Conservation (phyloP, 495 filamentous ascomycete species). For the Lepidopterella palustris region DNA sequence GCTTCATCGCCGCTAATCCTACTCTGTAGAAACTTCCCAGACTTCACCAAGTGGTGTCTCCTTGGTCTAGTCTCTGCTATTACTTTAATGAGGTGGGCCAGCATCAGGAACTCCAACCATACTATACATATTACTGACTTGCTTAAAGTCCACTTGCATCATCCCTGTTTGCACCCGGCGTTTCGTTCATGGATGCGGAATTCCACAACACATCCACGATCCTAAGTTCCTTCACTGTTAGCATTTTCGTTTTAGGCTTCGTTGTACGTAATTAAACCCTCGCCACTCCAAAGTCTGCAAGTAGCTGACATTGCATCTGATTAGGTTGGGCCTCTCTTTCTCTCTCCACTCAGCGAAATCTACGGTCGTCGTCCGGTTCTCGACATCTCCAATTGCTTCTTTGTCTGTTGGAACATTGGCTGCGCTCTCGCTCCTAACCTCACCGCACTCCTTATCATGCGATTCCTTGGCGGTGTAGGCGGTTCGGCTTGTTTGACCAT, state of each 20-base stretch:
- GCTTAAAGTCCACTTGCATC: constrained; percentile 21
- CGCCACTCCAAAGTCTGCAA: not conserved
- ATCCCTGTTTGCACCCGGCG: constrained; percentile 25
- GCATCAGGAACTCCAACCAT: not conserved
- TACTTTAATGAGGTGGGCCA: constrained; percentile 36
- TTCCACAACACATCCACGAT: constrained; percentile 36
- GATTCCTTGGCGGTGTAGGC: constrained; percentile 57
- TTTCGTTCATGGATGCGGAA: constrained; percentile 11
- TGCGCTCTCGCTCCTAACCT: constrained; percentile 60
- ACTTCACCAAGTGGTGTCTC: constrained; percentile 41
- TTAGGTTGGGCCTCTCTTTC: constrained; percentile 52
- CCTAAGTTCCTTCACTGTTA: constrained; percentile 47
- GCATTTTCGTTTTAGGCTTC: constrained; percentile 56
- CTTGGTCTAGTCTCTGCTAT: constrained; percentile 38
- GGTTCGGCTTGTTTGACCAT: constrained; percentile 51
- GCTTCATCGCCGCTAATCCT: not conserved
- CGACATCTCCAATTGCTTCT: constrained; percentile 21
- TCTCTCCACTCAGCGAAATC: constrained; percentile 68
- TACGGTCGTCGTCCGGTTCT: constrained; percentile 53
- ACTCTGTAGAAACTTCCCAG: constrained; percentile 39
- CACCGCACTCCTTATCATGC: constrained; percentile 53
- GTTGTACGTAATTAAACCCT: constrained; percentile 35
- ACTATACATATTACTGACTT: not conserved
- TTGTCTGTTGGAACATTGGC: constrained; percentile 55
- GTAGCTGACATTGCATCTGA: not conserved